Evolutionary conservation across 2,329 filamentous ascomycete genomes (phyloP), one percentile per base, ranked within the genome.

Genomic region (Bimuria novae-zelandiae): DNA sequence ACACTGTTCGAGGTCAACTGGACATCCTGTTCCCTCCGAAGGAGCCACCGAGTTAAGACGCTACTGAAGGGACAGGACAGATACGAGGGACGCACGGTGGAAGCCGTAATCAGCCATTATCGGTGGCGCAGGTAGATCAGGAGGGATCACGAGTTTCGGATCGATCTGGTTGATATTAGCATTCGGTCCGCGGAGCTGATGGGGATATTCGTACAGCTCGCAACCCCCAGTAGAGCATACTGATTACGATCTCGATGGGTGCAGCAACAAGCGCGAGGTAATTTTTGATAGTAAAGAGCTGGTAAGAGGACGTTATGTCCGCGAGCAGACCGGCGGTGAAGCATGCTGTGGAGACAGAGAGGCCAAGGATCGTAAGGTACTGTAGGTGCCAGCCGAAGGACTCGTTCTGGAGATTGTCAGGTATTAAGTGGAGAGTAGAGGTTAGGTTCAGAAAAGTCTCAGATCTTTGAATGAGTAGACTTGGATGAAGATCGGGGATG

Each of bases 341-440:
- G 45, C 85, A 87, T 40, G 80, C 60, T 10, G 83, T 79, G 0
- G 87, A 81, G 21, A 88, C 75, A 1, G 80, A 76, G 37, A 91
- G 80, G 22, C 87, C 88, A 52, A 91, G 82, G 66, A 90, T 90
- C 59, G 88, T 92, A 27, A 92, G 80, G 65, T 88, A 90, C 70
- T 89, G 86, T 57, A 86, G 82, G 65, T 89, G 82, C 75, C 87
- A 86, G 52, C 88, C 88, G 62, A 87, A 89, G 1, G 84, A 79
- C 0, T 78, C 75, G 45, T 81, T 81, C 80, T 46, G n/a, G 27
- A 2, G 35, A 60, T 55, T 62, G 60, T 55, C 37, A 43, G 36
- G 12, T 29, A 17, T 22, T 37, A 27, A 17, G 27, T 36, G 32
- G 39, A 19, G 33, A 35, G 11, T 3, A 19, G 8, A 10, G n/a